Conservation (phyloP, 2,329 filamentous ascomycete species). For the Dactylellina leptospora region DNA sequence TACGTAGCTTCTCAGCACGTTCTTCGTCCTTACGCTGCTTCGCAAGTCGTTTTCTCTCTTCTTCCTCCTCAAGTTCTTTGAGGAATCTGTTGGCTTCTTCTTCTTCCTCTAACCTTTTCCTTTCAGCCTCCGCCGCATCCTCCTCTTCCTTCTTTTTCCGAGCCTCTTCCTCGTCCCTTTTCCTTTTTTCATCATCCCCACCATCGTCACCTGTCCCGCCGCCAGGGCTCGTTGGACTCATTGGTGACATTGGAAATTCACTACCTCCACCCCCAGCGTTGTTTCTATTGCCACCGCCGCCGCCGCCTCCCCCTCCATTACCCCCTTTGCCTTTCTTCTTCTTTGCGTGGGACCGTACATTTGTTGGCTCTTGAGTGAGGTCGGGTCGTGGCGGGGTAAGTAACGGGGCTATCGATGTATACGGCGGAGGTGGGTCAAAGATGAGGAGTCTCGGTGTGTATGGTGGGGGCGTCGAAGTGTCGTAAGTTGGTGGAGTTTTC, state of each 20-base stretch:
- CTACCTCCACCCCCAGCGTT: constrained; percentile 23
- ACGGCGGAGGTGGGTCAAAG: constrained; percentile 28
- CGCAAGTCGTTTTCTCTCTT: not conserved
- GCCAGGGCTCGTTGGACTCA: constrained; percentile 38
- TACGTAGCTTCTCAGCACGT: constrained; percentile 13
- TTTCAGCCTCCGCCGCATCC: constrained; percentile 11
- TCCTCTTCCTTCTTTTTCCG: constrained; percentile 32
- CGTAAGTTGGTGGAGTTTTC: constrained; percentile 15
- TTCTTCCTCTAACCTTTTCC: constrained; percentile 26
- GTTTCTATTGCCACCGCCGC: constrained; percentile 10
- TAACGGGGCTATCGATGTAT: constrained; percentile 22
- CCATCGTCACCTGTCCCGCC: constrained; percentile 35
- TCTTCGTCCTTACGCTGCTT: not conserved
- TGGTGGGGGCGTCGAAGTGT: constrained; percentile 12
- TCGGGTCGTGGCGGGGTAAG: constrained; percentile 20
- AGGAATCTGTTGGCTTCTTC: constrained; percentile 11
- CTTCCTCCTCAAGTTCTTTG: constrained; percentile 19
- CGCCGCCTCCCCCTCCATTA: not conserved
- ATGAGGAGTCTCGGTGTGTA: constrained; percentile 5
- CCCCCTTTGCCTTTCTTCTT: constrained; percentile 20
- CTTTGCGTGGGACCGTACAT: constrained; percentile 42
- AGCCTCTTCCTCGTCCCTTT: constrained; percentile 27
- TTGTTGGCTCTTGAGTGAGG: constrained; percentile 36
- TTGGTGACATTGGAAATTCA: constrained; percentile 32
- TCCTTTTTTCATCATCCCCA: constrained; percentile 30